Evolutionary conservation across 1,139 yeast genomes (phyloP), one percentile per base, ranked within the genome.

Genomic region (Hanseniaspora sp.): DNA sequence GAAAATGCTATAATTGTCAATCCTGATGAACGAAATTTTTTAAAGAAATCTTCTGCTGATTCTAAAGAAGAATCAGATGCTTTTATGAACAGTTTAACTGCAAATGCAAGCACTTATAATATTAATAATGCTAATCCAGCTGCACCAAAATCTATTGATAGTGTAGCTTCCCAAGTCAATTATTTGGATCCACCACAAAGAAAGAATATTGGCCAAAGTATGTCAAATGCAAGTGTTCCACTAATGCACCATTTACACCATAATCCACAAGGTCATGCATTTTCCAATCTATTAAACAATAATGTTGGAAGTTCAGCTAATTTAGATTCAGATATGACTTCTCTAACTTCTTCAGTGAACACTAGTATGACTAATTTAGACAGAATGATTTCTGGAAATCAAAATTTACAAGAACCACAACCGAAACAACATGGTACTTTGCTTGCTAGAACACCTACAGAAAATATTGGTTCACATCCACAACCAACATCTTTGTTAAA

Each of bases 51-150:
- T 3, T 31, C 23, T 29, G 39, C 8, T n/a, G 48, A 49, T n/a
- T 34, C 53, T 5, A 43, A 49, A 30, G 53, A 48, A 18, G 56
- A 52, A 15, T 48, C 52, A n/a, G 67, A 66, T 48, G 59, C 62
- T 49, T 63, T 67, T 39, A 61, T 67, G 64, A 64, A 64, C 31
- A 65, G 62, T 53, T 57, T 67, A 57, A 66, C 70, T 13, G 61
- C 68, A 6, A 63, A 63, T 55, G 69, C 65, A 1, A 49, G 54
- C 4, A 46, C 49, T 33, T 41, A 41, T 13, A 51, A 51, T 18
- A 45, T 54, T 31, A 29, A 44, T 7, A 39, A 45, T 28, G 60
- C 64, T 7, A 59, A 58, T 46, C 56, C 62, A 0, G 61, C 59
- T 1, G 59, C 62, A 3, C 64, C 64, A 12, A 59, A 56, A 9